Evolutionary conservation across 768 basidiomycete genomes (phyloP).

Genomic region (Mycena leptocephala): DNA sequence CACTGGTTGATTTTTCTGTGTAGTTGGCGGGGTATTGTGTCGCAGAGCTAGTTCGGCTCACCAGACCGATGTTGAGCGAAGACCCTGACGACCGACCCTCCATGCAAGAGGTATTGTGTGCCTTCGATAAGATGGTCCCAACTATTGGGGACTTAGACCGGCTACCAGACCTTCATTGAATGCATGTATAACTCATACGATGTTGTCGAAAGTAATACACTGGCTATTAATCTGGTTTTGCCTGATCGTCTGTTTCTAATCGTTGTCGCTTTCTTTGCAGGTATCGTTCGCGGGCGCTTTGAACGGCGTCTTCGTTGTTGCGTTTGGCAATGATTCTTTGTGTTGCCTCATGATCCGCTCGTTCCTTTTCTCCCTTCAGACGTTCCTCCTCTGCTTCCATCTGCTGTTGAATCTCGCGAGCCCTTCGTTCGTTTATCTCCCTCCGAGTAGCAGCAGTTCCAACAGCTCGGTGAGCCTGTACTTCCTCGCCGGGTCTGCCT

Average conservation of each 20-base stretch:
- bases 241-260: conserved; percentile 62
- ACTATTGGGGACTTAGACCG: conserved; percentile 55
- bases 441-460: conserved; percentile 85
- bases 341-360: conserved; percentile 74
- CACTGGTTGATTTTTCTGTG: conserved; percentile 25
- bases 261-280: conserved; percentile 86
- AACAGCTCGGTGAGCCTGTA: conserved; percentile 79
- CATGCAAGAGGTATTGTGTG: conserved; percentile 61
- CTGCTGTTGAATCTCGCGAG: conserved; percentile 84
- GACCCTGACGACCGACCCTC: conserved; percentile 69
- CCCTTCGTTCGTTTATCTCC: conserved; percentile 90
- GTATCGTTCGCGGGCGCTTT: conserved; percentile 83
- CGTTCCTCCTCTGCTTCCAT: conserved; percentile 83
- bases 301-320: conserved; percentile 82
- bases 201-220: conserved; percentile 12
- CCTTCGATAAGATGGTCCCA: conserved; percentile 67
- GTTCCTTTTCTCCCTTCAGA: conserved; percentile 68
- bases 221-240: conserved; percentile 36
- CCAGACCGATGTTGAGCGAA: conserved; percentile 73
- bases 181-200: background rate
- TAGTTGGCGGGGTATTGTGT: conserved; percentile 73
- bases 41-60: conserved; percentile 72
- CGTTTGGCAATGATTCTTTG: conserved; percentile 80
- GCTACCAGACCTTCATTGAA: conserved; percentile 17
- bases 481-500: conserved; percentile 49